Evolutionary conservation across 2,329 filamentous ascomycete genomes (phyloP).

Genomic region (Lomentospora prolificans): DNA sequence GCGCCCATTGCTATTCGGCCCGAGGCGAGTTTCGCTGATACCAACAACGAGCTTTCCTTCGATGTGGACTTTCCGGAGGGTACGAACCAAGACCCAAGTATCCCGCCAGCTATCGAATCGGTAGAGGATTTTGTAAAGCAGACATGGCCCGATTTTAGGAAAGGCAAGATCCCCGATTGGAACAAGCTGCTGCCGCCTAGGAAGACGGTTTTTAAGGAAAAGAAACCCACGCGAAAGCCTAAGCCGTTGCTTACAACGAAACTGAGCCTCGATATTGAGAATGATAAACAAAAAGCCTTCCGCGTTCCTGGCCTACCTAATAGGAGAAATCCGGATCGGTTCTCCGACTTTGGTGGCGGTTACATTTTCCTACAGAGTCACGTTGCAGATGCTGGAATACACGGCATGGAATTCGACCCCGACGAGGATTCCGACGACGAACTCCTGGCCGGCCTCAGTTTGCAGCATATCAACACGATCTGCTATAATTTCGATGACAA

Average conservation of each 20-base stretch:
- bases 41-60: conserved; percentile 22
- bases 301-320: conserved; percentile 37
- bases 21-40: conserved; percentile 12
- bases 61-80: conserved; percentile 30
- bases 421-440: conserved; percentile 49
- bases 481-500: conserved; percentile 33
- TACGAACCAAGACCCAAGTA: conserved; percentile 49
- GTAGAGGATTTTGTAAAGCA: conserved; percentile 67
- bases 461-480: conserved; percentile 73
- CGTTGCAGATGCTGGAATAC: conserved; percentile 25
- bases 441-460: conserved; percentile 61
- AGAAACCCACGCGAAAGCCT: conserved; percentile 68
- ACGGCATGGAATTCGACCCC: conserved; percentile 33
- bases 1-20: conserved; percentile 9
- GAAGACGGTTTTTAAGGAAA: conserved; percentile 66
- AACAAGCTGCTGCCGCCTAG: conserved; percentile 76
- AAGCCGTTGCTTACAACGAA: conserved; percentile 81
- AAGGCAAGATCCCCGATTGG: conserved; percentile 65
- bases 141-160: conserved; percentile 72
- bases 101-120: conserved; percentile 62
- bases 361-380: conserved; percentile 31
- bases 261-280: conserved; percentile 73
- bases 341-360: conserved; percentile 38
- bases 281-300: conserved; percentile 81
- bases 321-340: conserved; percentile 38